These are phyloP conservation scores for Metschnikowia drakensbergensis DNA, from an alignment of 805 yeast species.

Conservation along the genomic window DNA sequence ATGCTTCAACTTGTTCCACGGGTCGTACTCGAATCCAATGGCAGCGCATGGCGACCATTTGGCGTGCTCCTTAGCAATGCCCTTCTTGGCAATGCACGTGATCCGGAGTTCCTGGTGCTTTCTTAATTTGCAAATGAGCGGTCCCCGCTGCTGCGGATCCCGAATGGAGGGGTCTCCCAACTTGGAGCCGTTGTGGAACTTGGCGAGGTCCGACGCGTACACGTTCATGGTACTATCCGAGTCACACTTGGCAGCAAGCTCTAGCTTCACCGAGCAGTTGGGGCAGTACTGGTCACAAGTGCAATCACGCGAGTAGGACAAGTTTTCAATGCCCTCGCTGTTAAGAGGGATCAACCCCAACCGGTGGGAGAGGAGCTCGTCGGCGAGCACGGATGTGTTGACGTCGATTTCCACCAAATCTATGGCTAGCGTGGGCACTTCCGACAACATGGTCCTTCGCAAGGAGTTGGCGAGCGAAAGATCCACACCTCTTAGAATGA, in stretches of 20 bases:
- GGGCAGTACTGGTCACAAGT: constrained; percentile 98
- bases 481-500: constrained; percentile 83
- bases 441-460: constrained; percentile 89
- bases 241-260: constrained; percentile 84
- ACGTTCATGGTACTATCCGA: constrained; percentile 85
- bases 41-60: constrained; percentile 98
- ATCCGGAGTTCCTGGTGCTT: constrained; percentile 87
- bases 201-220: constrained; percentile 72
- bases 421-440: constrained; percentile 94
- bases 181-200: constrained; percentile 40
- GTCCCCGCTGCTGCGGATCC: constrained; percentile 75
- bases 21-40: constrained; percentile 94
- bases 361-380: constrained; percentile 93
- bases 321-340: constrained; percentile 75
- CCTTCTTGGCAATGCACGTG: constrained; percentile 95
- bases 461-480: constrained; percentile 87
- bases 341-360: constrained; percentile 88
- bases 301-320: constrained; percentile 90
- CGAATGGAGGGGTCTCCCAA: constrained; percentile 85
- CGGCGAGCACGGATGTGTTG: constrained; percentile 93
- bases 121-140: constrained; percentile 85
- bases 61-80: constrained; percentile 96
- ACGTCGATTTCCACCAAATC: constrained; percentile 92
- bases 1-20: constrained; percentile 96
- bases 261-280: constrained; percentile 85